Evolutionary conservation across 352 stramenopile genomes (phyloP).

Genomic region (Thraustochytrium striatum): DNA sequence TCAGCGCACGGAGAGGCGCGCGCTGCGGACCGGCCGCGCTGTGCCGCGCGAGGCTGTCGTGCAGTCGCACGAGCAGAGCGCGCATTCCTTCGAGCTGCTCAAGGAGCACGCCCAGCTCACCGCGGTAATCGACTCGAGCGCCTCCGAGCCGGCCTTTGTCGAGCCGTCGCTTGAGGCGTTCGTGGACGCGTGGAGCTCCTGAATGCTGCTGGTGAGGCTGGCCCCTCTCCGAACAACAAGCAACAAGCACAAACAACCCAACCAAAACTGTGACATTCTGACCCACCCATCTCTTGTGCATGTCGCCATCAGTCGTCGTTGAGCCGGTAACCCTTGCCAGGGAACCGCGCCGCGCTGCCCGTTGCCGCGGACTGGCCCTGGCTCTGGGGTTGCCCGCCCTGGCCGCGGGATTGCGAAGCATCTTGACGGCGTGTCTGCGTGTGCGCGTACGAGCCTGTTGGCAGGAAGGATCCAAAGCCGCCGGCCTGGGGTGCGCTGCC

Average conservation of each 20-base stretch:
- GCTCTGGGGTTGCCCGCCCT: too few species aligned
- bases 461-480: constrained; percentile 22
- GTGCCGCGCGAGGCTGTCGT: neutral
- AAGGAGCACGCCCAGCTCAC: neutral
- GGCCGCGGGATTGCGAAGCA: neutral
- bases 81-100: neutral
- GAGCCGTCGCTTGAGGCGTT: neutral
- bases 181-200: neutral
- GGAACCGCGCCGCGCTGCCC: neutral
- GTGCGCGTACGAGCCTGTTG: neutral
- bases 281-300: too few species aligned
- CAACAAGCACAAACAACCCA: too few species aligned
- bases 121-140: constrained; percentile 6
- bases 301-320: neutral
- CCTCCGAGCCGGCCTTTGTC: neutral
- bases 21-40: neutral
- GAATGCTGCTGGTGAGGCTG: too few species aligned
- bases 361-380: too few species aligned
- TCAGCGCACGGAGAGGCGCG: neutral
- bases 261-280: too few species aligned
- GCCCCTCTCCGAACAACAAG: too few species aligned
- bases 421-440: neutral
- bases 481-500: too few species aligned
- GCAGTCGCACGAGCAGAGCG: neutral
- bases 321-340: constrained; percentile 34